Percentiles rank a stretch among this genome's conserved stretches.
These are phyloP conservation scores for Pyrenula aspistea DNA, from an alignment of 495 filamentous ascomycete genomes.

Conservation along the genomic window DNA sequence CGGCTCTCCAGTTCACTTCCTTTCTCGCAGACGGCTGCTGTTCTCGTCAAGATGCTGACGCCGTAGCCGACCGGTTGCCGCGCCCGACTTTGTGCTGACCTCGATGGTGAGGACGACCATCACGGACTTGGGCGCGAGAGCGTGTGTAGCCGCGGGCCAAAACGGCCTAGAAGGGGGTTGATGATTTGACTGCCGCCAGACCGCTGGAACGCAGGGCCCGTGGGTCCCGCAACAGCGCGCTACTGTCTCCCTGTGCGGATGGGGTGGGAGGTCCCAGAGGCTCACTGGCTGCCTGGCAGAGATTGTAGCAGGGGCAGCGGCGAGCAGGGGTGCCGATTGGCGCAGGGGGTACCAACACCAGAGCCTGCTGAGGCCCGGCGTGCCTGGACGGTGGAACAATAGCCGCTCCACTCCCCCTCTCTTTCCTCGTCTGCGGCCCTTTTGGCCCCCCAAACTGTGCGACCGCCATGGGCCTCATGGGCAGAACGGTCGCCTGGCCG, in stretches of 20 bases:
- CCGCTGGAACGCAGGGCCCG: neutral
- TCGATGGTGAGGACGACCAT: too few relatives aligned
- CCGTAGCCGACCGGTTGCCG: too few relatives aligned
- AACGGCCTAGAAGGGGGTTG: neutral
- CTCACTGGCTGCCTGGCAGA: neutral
- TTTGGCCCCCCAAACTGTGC: neutral
- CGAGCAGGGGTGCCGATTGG: neutral
- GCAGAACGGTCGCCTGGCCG: neutral
- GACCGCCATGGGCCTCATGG: too few relatives aligned
- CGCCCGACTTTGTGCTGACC: too few relatives aligned
- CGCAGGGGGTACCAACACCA: neutral
- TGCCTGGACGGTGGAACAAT: neutral
- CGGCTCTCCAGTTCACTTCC: neutral
- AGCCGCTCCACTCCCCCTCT: neutral
- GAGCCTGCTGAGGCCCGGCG: neutral
- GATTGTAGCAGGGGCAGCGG: neutral
- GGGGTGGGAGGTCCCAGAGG: neutral
- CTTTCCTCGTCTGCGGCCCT: neutral
- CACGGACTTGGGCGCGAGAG: too few relatives aligned
- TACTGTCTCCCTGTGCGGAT: neutral
- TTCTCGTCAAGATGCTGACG: too few relatives aligned
- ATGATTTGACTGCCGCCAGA: neutral
- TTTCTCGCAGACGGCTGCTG: too few relatives aligned
- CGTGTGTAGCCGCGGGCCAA: neutral
- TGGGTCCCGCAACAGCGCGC: neutral